These are phyloP conservation scores for Ulota crispa DNA, from an alignment of 225 moss, liverwort and hornwort species.

Conservation along the genomic window DNA sequence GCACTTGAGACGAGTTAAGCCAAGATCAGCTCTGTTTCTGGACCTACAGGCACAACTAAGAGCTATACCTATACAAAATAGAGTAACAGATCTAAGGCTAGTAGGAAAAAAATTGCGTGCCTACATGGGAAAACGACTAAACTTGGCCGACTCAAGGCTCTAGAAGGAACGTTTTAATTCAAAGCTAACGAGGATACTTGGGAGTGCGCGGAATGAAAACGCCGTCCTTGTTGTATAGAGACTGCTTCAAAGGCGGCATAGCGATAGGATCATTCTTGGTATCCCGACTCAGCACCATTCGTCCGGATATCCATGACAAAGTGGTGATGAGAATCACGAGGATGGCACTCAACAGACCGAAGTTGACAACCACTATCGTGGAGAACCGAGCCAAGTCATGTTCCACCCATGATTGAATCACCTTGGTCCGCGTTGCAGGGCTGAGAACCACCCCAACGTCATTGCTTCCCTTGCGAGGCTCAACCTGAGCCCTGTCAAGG, in stretches of 20 bases:
- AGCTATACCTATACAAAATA: slow-evolving; percentile 22
- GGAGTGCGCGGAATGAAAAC: slow-evolving; percentile 45
- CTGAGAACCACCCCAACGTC: slow-evolving; percentile 78
- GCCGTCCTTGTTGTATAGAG: slow-evolving; percentile 34
- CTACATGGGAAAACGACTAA: background rate
- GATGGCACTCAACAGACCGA: slow-evolving; percentile 52
- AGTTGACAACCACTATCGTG: slow-evolving; percentile 76
- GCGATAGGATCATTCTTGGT: slow-evolving; percentile 18
- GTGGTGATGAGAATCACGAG: slow-evolving; percentile 51
- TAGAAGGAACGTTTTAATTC: background rate
- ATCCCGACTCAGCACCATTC: slow-evolving; percentile 25
- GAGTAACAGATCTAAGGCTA: slow-evolving; percentile 13
- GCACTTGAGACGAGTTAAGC: slow-evolving; percentile 22
- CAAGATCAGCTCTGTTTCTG: slow-evolving; percentile 13
- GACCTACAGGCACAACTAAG: slow-evolving; percentile 30
- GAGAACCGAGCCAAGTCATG: slow-evolving; percentile 85
- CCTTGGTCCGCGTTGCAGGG: slow-evolving; percentile 82
- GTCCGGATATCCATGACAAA: slow-evolving; percentile 52
- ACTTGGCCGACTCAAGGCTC: slow-evolving; percentile 9
- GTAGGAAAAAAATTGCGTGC: slow-evolving; percentile 29
- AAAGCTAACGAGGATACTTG: slow-evolving; percentile 30
- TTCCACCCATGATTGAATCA: slow-evolving; percentile 93
- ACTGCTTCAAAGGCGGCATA: slow-evolving; percentile 34
- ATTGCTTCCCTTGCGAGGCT: slow-evolving; percentile 56
- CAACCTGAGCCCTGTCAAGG: slow-evolving; percentile 74